These are phyloP conservation scores for Ilex paraguariensis DNA, from an alignment of 305 asterid genomes.

Conservation along the genomic window DNA sequence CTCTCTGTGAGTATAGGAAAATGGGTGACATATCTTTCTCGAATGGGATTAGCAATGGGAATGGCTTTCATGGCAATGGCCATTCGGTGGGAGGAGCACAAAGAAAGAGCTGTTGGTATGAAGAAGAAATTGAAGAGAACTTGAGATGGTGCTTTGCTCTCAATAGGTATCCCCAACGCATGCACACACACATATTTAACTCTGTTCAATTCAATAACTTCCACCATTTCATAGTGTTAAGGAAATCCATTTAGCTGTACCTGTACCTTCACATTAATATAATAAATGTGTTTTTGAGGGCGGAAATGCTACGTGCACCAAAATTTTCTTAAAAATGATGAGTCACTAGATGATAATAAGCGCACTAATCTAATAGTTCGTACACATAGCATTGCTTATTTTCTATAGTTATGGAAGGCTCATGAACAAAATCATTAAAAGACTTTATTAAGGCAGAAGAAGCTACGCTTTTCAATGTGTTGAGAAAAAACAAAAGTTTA, in stretches of 20 bases:
- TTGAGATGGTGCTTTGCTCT: slow-evolving; percentile 96
- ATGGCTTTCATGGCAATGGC: slow-evolving; percentile 34
- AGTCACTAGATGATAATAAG: background rate
- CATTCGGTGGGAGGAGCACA: slow-evolving; percentile 29
- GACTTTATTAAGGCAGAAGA: slow-evolving; percentile 3
- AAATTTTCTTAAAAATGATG: background rate
- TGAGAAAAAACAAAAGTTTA: background rate
- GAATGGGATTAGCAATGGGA: slow-evolving; percentile 29
- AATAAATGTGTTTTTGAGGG: background rate
- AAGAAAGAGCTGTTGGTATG: slow-evolving; percentile 96
- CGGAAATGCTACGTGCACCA: background rate
- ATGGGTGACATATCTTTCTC: slow-evolving; percentile 77
- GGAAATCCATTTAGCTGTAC: too few relatives aligned
- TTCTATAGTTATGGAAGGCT: slow-evolving; percentile 3
- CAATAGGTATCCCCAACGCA: slow-evolving; percentile 49
- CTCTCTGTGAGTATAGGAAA: background rate
- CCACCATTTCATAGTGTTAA: background rate
- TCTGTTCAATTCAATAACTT: background rate
- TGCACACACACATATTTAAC: background rate
- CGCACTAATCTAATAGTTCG: too few relatives aligned
- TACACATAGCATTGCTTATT: background rate
- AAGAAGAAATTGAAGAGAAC: slow-evolving; percentile 91
- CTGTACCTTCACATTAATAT: too few relatives aligned
- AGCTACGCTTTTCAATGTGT: slow-evolving; percentile 11
- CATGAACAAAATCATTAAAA: slow-evolving; percentile 4